Evolutionary conservation across 2,329 filamentous ascomycete species (phyloP).

Genomic region (Botrytis aclada): DNA sequence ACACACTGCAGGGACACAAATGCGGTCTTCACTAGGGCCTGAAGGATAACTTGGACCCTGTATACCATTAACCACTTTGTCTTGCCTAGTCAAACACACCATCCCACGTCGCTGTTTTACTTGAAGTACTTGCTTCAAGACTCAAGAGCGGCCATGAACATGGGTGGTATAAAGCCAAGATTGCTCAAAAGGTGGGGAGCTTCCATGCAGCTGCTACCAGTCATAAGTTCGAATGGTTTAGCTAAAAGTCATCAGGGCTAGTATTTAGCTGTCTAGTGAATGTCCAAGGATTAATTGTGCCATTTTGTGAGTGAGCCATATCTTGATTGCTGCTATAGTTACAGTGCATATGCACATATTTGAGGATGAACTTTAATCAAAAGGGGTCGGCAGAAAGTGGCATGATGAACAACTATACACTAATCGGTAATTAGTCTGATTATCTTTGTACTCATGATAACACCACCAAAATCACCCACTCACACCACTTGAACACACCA

Average conservation of each 20-base stretch:
- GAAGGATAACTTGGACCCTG: conserved; percentile 13
- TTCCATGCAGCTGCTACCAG: conserved; percentile 12
- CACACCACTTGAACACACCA: conserved; percentile 5
- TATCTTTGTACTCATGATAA: conserved; percentile 1
- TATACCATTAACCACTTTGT: conserved; percentile 2
- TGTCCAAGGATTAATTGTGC: background rate
- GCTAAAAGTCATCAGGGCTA: background rate
- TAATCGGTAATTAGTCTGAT: conserved; percentile 2
- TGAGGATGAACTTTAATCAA: background rate
- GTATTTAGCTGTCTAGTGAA: background rate
- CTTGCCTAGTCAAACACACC: background rate
- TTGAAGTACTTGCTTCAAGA: background rate
- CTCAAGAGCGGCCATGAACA: conserved; percentile 8
- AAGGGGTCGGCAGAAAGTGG: background rate
- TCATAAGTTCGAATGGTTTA: background rate
- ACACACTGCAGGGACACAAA: conserved; percentile 13
- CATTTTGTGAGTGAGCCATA: background rate
- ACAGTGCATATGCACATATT: conserved; percentile 9
- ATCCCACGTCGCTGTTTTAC: conserved; percentile 31
- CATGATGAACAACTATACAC: background rate
- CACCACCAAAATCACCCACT: background rate
- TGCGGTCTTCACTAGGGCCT: conserved; percentile 12
- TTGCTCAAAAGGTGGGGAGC: background rate
- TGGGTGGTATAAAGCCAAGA: conserved; percentile 9
- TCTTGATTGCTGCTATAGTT: conserved; percentile 5